Base-by-base conservation (phyloP, 495 filamentous ascomycete genomes). In the Aspergillus homomorphus region DNA sequence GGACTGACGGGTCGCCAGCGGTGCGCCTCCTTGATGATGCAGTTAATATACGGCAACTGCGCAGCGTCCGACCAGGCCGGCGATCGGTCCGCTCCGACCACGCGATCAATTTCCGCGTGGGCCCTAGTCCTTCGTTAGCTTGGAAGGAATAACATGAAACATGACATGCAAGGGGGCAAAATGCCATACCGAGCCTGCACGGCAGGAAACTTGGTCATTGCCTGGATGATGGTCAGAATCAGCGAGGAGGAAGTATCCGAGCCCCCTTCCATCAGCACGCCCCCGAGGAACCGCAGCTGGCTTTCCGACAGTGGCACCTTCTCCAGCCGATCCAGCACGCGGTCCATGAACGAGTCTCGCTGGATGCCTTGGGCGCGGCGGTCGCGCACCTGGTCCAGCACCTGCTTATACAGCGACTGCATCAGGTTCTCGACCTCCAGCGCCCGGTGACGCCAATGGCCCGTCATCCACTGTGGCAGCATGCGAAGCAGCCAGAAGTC, bases 231-330 rank as follows among this genome's bases (percentile, higher is more conserved):
- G 1, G 73, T 65, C 1, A 75, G 43, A 12, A 75, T 68, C 14
- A 74, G 50, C 0, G 61, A 58, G 15, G 69, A 61, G 5, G 73
- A 56, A 2, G 80, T 82, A 59, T 84, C 81, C 1, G 71, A 73
- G 8, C 79, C 81, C 3, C 75, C 79, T 66, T 82, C 75, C 61
- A 77, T 75, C 10, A 65, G 12, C 3, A 59, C 57, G 10, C 74
- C 76, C n/a, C 66, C 59, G 1, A 80, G 53, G 50, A 77, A 77
- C 21, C 67, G 45, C 1, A 75, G 44, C 23, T 73, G 66, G 60
- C 76, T 65, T 0, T 56, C 24, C 10, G 65, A 63, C 8, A 76
- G 57, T 3, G 57, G 56, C n/a, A 64, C n/a, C 56, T 76, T 73
- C 38, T 77, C 70, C 38, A 75, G 46, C 48, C 77, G 62, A 42